Conservation (phyloP, 2,329 filamentous ascomycete genomes). For the Dryadomyces sulphureus region DNA sequence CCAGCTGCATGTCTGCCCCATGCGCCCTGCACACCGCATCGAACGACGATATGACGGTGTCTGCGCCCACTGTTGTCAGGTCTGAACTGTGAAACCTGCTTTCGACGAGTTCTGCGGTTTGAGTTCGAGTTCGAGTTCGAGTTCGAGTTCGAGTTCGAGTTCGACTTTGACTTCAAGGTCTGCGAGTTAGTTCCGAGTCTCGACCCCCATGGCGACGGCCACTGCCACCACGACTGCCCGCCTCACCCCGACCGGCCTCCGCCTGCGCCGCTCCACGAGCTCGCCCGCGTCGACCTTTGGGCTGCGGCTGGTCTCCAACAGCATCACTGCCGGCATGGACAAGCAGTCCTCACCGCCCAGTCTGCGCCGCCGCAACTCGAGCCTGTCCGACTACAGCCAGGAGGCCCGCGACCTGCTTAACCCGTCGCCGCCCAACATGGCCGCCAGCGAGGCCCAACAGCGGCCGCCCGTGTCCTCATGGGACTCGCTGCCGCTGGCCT, state of each 20-base stretch:
- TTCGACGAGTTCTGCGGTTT: too few relatives aligned
- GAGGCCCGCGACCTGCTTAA: constrained; percentile 59
- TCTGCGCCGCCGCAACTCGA: constrained; percentile 36
- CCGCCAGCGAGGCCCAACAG: constrained; percentile 22
- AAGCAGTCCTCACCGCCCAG: constrained; percentile 1
- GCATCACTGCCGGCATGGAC: background rate
- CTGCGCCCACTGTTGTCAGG: too few relatives aligned
- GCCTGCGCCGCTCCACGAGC: background rate
- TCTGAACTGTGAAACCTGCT: too few relatives aligned
- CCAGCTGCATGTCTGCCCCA: background rate
- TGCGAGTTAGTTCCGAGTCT: too few relatives aligned
- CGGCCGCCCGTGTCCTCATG: constrained; percentile 49
- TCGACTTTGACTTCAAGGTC: too few relatives aligned
- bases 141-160: too few relatives aligned
- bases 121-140: too few relatives aligned
- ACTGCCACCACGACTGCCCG: background rate
- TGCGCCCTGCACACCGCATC: background rate
- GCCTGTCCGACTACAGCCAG: constrained; percentile 56
- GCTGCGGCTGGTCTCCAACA: background rate
- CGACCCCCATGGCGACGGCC: background rate
- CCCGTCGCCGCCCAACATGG: constrained; percentile 18
- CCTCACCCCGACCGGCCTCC: background rate
- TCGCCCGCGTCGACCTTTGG: background rate
- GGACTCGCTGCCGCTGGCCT: constrained; percentile 66
- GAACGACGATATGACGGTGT: background rate